Evolutionary conservation across 2,329 filamentous ascomycete genomes (phyloP), one percentile per base, ranked within the genome.

Genomic region (Fusarium sp.): DNA sequence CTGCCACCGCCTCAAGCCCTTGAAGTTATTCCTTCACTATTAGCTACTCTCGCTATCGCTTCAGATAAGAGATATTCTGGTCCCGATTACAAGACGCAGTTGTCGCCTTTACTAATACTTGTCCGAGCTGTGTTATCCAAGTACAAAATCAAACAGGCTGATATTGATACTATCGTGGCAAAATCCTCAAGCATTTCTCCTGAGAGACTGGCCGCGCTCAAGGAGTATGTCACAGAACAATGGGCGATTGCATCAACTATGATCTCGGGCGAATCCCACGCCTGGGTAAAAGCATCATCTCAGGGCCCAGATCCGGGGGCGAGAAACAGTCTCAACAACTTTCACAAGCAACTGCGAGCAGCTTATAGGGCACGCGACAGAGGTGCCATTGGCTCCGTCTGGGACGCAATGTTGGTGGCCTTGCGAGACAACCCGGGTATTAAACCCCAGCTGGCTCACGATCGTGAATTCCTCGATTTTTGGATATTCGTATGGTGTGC

Each of bases 401-500:
- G 82, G 82, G 53, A 79, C 36, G 76, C 80, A 22, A 70, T 84
- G 49, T 75, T 70, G 38, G 45, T 65, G 8, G 65, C 70, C 13
- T 42, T 82, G 25, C 72, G 69, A 17, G 63, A 77, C 7, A 73
- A 75, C 39, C 73, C 76, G 0, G 61, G 62, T 7, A 68, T 83
- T 15, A 68, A 68, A 15, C 45, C 65, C 15, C 75, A 80, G 27
- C 70, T 84, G n/a, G 77, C 75, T n/a, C 63, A 76, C 11, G 77
- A 80, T 31, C 73, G 77, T 2, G 79, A 83, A 20, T 78, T 82
- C 10, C 73, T 85, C 41, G 81, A 85, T 67, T 84, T 78, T 41
- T 82, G 82, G 75, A 65, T 84, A 27, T 82, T 82, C 56, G 78
- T 83, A 4, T 81, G 81, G 78, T 85, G 83, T 60, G 80, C 80